phyloP scores from a whole-genome alignment of 768 basidiomycete species.

The Gloeopeniophorella convolvens region DNA sequence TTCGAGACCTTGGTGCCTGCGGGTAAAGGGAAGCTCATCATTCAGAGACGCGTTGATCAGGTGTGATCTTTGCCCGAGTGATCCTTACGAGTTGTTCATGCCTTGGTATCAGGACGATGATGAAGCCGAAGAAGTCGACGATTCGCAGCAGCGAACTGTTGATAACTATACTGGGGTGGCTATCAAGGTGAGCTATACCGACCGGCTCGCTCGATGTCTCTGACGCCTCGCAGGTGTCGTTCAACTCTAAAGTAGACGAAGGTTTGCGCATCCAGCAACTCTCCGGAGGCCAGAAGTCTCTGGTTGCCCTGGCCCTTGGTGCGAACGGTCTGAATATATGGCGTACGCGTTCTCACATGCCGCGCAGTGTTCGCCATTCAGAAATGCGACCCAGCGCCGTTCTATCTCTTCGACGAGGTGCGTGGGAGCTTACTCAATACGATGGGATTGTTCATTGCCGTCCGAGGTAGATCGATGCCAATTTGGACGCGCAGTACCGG shows the following conservation, averaged over 20 bases:
- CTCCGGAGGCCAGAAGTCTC: slow-evolving; percentile 94
- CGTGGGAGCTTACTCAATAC: background rate
- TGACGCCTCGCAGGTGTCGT: slow-evolving; percentile 64
- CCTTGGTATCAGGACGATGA: slow-evolving; percentile 53
- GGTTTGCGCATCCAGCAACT: slow-evolving; percentile 94
- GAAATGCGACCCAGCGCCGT: slow-evolving; percentile 98
- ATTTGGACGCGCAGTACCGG: slow-evolving; percentile 94
- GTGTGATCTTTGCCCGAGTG: slow-evolving; percentile 33
- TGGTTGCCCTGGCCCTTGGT: slow-evolving; percentile 94
- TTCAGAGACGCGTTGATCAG: slow-evolving; percentile 86
- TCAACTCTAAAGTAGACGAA: slow-evolving; percentile 98
- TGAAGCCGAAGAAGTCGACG: slow-evolving; percentile 64
- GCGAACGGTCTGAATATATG: background rate
- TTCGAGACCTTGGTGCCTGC: slow-evolving; percentile 95
- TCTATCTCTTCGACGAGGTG: slow-evolving; percentile 98
- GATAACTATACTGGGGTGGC: slow-evolving; percentile 97
- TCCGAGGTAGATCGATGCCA: slow-evolving; percentile 78
- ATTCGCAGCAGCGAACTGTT: slow-evolving; percentile 65
- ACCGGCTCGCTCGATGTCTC: background rate
- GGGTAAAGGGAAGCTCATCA: slow-evolving; percentile 85
- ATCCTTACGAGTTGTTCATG: background rate
- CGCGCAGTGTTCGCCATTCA: slow-evolving; percentile 90
- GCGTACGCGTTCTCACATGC: slow-evolving; percentile 7
- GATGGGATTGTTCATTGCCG: background rate
- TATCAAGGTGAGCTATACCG: slow-evolving; percentile 61